phyloP scores from a whole-genome alignment of 495 filamentous ascomycete genomes.

The Aspergillus affinis region DNA sequence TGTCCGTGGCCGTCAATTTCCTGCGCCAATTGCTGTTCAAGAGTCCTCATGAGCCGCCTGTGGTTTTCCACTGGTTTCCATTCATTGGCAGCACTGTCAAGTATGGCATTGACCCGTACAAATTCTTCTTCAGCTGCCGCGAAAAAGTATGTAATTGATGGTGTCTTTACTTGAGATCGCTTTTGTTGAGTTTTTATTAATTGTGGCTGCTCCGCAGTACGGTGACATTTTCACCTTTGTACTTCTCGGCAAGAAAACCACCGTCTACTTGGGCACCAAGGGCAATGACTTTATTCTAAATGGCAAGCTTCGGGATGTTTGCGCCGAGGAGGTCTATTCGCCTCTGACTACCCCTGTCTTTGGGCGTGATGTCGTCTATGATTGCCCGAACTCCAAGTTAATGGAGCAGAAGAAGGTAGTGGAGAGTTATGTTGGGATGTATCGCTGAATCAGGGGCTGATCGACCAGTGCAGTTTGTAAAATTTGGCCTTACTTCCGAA shows the following conservation, averaged over 20 bases:
- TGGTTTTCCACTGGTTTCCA: slow-evolving; percentile 65
- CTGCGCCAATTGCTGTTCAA: slow-evolving; percentile 60
- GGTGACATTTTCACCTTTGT: slow-evolving; percentile 67
- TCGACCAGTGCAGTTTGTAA: no score
- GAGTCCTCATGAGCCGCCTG: slow-evolving; percentile 54
- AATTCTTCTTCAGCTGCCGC: slow-evolving; percentile 56
- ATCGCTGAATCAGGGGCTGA: no score
- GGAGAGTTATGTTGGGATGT: no score
- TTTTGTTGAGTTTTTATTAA: slow-evolving; percentile 9
- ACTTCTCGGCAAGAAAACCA: slow-evolving; percentile 62
- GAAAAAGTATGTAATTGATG: slow-evolving; percentile 44
- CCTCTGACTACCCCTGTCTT: slow-evolving; percentile 63
- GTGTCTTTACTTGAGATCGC: neutral
- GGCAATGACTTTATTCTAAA: slow-evolving; percentile 66
- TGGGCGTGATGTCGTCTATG: slow-evolving; percentile 63
- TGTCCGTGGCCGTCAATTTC: slow-evolving; percentile 60
- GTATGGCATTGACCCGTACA: slow-evolving; percentile 65
- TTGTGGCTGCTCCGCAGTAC: no score
- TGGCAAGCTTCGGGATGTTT: slow-evolving; percentile 59
- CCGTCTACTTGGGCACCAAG: slow-evolving; percentile 60
- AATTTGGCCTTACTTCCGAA: slow-evolving; percentile 61
- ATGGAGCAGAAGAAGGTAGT: slow-evolving; percentile 76
- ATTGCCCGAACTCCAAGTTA: slow-evolving; percentile 63
- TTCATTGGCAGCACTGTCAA: slow-evolving; percentile 62
- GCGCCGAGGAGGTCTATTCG: slow-evolving; percentile 64